A percentile compares a stretch with the other conserved stretches of the same genome.
phyloP scores from a whole-genome alignment of 2,329 filamentous ascomycete genomes.

The Fusarium mundagurra region DNA sequence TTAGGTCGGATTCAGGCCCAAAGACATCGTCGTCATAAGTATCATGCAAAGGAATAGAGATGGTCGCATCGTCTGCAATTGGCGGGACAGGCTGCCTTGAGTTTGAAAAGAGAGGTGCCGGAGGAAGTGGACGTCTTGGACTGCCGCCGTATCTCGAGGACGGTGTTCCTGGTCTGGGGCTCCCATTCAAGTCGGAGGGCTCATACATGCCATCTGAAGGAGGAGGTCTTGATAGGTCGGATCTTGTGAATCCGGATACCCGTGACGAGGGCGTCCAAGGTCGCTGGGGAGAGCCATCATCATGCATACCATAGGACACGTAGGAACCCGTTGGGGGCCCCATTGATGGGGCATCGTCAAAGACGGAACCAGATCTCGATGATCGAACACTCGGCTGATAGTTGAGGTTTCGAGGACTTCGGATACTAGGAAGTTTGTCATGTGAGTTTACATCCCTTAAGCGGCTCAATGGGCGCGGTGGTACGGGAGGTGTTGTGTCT shows the following conservation, averaged over 20 bases:
- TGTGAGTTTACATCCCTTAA: conserved; percentile 53
- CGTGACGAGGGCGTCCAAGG: conserved; percentile 67
- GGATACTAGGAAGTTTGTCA: conserved; percentile 52
- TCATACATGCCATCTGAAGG: conserved; percentile 81
- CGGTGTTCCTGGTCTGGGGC: conserved; percentile 88
- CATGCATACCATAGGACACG: conserved; percentile 59
- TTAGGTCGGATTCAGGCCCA: conserved; percentile 66
- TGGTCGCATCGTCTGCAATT: conserved; percentile 74
- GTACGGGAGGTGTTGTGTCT: conserved; percentile 25
- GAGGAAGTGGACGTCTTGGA: conserved; percentile 85
- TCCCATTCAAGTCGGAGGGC: conserved; percentile 87
- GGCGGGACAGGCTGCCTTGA: conserved; percentile 59
- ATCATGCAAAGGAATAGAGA: conserved; percentile 75
- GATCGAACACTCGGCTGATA: conserved; percentile 66
- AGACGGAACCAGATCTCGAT: conserved; percentile 59
- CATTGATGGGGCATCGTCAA: conserved; percentile 67
- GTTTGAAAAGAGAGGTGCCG: conserved; percentile 82
- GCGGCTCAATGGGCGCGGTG: conserved; percentile 29
- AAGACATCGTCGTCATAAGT: conserved; percentile 77
- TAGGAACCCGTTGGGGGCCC: conserved; percentile 73
- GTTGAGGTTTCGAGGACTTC: conserved; percentile 51
- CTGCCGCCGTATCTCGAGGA: conserved; percentile 90
- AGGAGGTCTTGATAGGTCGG: conserved; percentile 67
- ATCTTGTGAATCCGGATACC: conserved; percentile 59
- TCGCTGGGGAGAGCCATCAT: conserved; percentile 60